Evolutionary conservation across 306 rosid genomes (phyloP), one percentile per base, ranked within the genome.

Genomic region (Quillaja saponaria): DNA sequence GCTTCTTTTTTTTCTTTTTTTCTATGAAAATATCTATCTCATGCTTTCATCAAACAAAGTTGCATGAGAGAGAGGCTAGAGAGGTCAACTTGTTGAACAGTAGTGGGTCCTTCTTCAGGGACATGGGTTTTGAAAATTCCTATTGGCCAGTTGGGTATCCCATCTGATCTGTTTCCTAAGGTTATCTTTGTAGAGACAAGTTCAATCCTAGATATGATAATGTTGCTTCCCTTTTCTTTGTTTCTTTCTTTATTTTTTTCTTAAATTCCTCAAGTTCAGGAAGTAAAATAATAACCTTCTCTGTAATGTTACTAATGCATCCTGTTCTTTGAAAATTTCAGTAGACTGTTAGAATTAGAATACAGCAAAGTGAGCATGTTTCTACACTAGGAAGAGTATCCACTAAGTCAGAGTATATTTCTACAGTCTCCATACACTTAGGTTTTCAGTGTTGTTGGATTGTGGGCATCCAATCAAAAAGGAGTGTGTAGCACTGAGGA

Each of bases 31-130:
- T n/a, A n/a, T n/a, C n/a, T n/a, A n/a, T n/a, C n/a, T n/a, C n/a
- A n/a, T n/a, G n/a, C n/a, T n/a, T n/a, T n/a, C 65, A 61, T 77
- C 71, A 46, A 11, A 55, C 13, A 71, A 76, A 76, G 70, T 57
- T 71, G 81, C 73, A 71, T 3, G 31, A 66, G 55, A 44, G 64
- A 77, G 75, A 66, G 76, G 72, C 72, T 25, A 52, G 65, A 58
- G 31, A 34, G 56, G 52, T 56, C 51, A 63, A 41, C 47, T 75
- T 64, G 31, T 37, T 21, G 60, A 63, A 67, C 54, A 55, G 42
- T 67, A 71, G 63, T 62, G 49, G 58, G 80, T 80, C 75, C 70
- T 68, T 66, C 59, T 64, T 60, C 57, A 61, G 6, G 31, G 31
- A 25, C 31, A 25, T 1, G 31, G 31, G 31, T 42, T 51, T 60